Conservation (phyloP, 1,139 yeast species). For the Saccharomycopsis hybrid region DNA sequence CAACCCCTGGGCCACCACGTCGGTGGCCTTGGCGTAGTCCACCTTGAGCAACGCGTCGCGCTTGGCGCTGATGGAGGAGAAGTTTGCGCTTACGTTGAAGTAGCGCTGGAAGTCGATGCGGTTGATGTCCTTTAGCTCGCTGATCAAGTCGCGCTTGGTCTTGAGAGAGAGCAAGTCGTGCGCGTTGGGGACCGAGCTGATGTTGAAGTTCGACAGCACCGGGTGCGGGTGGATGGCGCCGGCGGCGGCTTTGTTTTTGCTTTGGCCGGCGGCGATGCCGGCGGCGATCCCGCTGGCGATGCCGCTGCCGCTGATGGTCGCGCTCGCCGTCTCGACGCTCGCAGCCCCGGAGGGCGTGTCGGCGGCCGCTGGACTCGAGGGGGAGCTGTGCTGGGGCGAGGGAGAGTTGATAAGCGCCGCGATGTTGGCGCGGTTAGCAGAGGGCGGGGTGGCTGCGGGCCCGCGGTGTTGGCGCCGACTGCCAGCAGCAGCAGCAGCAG, state of each 20-base stretch:
- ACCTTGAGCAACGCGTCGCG: slow-evolving; percentile 13
- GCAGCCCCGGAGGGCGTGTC: neutral
- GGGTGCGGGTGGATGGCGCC: too few species aligned
- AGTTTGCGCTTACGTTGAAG: slow-evolving; percentile 7
- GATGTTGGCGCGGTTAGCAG: neutral
- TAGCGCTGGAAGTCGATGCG: slow-evolving; percentile 9
- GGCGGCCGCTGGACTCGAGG: neutral
- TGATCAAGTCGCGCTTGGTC: slow-evolving; percentile 6
- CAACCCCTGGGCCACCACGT: slow-evolving; percentile 29
- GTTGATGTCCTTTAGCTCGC: slow-evolving; percentile 2
- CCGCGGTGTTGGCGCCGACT: too few species aligned
- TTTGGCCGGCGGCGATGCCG: slow-evolving; percentile 8
- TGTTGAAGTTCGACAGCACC: neutral
- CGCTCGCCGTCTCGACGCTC: neutral
- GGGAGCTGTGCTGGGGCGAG: neutral
- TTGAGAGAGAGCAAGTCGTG: neutral
- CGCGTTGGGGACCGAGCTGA: neutral
- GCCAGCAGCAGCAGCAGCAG: too few species aligned
- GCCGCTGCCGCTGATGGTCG: neutral
- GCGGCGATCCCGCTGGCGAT: neutral
- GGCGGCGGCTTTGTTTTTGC: neutral
- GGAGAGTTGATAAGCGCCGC: neutral
- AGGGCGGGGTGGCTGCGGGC: too few species aligned
- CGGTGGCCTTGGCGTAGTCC: slow-evolving; percentile 24
- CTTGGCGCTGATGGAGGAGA: slow-evolving; percentile 8